Base-by-base conservation (phyloP, 2,329 filamentous ascomycete species). In the Pseudogymnoascus pannorum region DNA sequence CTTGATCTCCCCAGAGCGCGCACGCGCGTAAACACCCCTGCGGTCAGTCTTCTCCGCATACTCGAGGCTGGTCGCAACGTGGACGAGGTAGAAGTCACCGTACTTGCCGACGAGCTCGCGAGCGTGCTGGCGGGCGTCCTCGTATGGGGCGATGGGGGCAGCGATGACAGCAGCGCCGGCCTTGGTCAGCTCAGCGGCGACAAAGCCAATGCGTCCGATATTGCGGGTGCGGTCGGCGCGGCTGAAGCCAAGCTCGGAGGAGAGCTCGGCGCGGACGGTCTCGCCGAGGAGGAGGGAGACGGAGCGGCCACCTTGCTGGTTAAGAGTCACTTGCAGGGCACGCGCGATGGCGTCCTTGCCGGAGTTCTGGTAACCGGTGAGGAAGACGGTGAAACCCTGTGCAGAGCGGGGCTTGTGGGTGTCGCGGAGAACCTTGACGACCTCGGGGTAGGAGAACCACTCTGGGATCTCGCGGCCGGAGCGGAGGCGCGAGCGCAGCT, bases 391-490 rank as follows among this genome's bases (percentile, higher is more conserved):
- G 85, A 99, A 99, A 66, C 94, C 94, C 81, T 99, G 95, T 72
- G 88, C 84, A 70, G 85, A 87, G 68, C 94, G 89, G 59, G 95
- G 86, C 58, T 93, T 94, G 81, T 97, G 94, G 69, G 93, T 96
- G 80, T 99, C 92, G 71, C 94, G 88, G 65, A 99, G 88, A 58
- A 97, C 94, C 76, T 87, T 87, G 78, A 99, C 94, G 69, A 99
- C 94, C 80, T 99, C 94, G 65, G 94, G 93, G 82, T 99, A 99
- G 31, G 94, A 97, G 84, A 99, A 99, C 94, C 94, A 99, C 77
- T 95, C 92, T 69, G 94, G 94, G 70, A 99, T 99, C 69, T 96
- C 91, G 70, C 90, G 90, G 69, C 94, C 94, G 64, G 89, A 95
- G 72, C 89, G 87, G 66, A 99, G 87, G 70, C 94, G 90, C 72